phyloP scores from a whole-genome alignment of 2,329 filamentous ascomycete genomes.

The Hirsutella thompsonii region DNA sequence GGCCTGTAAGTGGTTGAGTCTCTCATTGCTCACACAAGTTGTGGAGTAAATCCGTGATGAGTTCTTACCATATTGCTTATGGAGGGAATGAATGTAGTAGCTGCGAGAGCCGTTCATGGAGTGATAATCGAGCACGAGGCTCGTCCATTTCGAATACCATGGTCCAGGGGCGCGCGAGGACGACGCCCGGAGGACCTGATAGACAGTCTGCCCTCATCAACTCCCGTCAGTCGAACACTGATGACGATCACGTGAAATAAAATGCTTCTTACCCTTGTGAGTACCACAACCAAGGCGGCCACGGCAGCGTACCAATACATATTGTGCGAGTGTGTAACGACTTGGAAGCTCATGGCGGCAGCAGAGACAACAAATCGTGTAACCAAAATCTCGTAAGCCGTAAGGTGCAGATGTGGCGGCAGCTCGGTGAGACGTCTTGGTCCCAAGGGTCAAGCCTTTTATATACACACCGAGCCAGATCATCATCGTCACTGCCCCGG shows the following conservation, averaged over 20 bases:
- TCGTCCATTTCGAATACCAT: slow-evolving; percentile 12
- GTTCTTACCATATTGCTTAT: slow-evolving; percentile 11
- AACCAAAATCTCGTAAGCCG: too few relatives aligned
- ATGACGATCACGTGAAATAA: too few relatives aligned
- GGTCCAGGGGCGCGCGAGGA: slow-evolving; percentile 11
- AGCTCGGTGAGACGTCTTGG: too few relatives aligned
- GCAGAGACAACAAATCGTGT: too few relatives aligned
- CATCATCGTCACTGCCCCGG: too few relatives aligned
- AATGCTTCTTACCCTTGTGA: background rate
- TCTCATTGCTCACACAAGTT: background rate
- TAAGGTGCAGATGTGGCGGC: too few relatives aligned
- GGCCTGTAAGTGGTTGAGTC: slow-evolving; percentile 4
- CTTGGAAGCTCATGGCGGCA: too few relatives aligned
- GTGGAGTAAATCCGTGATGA: background rate
- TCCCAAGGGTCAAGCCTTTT: too few relatives aligned
- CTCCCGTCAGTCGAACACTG: too few relatives aligned
- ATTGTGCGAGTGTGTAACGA: background rate
- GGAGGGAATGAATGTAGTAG: slow-evolving; percentile 10
- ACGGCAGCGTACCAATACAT: background rate
- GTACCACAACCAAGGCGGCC: too few relatives aligned
- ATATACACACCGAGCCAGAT: too few relatives aligned
- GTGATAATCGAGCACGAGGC: slow-evolving; percentile 7
- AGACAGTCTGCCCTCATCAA: background rate
- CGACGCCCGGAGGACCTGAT: slow-evolving; percentile 1
- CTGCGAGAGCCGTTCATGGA: slow-evolving; percentile 6